phyloP scores from a whole-genome alignment of 2,329 filamentous ascomycete species.

The Trichoderma oligosporum region DNA sequence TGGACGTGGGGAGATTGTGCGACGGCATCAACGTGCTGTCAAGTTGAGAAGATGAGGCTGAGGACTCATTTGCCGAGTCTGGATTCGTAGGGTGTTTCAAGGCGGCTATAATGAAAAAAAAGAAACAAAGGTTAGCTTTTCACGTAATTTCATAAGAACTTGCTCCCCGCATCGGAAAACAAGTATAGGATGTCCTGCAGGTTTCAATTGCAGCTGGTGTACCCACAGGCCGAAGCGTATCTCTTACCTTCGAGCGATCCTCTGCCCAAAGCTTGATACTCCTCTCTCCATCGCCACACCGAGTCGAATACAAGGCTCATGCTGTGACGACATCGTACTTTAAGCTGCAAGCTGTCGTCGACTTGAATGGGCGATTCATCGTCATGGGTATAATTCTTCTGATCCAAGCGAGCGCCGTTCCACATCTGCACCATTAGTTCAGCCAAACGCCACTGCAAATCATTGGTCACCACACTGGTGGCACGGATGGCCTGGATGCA shows the following conservation, averaged over 20 bases:
- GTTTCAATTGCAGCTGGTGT: constrained; percentile 18
- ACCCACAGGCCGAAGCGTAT: constrained; percentile 19
- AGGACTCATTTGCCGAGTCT: constrained; percentile 71
- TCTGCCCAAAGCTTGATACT: constrained; percentile 68
- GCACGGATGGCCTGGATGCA: constrained; percentile 67
- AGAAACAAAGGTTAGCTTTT: too few species aligned
- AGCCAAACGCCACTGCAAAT: constrained; percentile 73
- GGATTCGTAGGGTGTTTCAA: constrained; percentile 84
- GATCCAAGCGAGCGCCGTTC: constrained; percentile 62
- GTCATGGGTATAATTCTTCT: constrained; percentile 46
- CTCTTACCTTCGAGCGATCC: constrained; percentile 67
- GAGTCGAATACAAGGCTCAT: constrained; percentile 83
- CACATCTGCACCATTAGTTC: constrained; percentile 87
- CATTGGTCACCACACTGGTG: constrained; percentile 72
- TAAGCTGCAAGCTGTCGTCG: constrained; percentile 71
- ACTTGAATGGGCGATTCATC: constrained; percentile 50
- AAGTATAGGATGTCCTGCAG: constrained; percentile 26
- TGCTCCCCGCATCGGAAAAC: not conserved
- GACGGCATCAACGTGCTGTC: constrained; percentile 56
- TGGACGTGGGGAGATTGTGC: constrained; percentile 39
- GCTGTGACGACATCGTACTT: constrained; percentile 78
- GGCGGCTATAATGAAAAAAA: constrained; percentile 41
- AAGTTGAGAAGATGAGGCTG: constrained; percentile 62
- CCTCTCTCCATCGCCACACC: constrained; percentile 81
- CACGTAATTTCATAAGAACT: too few species aligned